Evolutionary conservation across 1,284 basidiomycete genomes (phyloP), one percentile per base, ranked within the genome.

Genomic region (Puccinia coronata): DNA sequence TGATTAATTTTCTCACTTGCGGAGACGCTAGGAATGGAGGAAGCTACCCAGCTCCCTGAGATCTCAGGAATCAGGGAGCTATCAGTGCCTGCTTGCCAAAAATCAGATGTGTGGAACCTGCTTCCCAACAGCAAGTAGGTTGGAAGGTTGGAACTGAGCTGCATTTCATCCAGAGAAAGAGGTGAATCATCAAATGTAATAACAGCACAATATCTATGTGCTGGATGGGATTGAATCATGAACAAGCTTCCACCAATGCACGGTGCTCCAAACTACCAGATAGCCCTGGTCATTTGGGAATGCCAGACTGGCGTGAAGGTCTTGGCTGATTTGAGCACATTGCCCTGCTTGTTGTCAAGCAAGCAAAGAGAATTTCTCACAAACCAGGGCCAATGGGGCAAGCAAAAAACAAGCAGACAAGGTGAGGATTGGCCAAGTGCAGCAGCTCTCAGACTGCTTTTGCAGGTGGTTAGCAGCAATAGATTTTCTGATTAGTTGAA

Each of bases 401-500:
- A 61, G 43, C 49, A 80, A 59, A 80, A 80, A 20, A 80, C 77
- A 20, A 80, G 47, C 16, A 71, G n/a, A 41, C 49, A 80, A 20
- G 77, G 67, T 14, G 67, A 43, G 8, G 39, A 28, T 47, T 31
- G 53, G 28, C 49, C 41, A 23, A 16, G 28, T 16, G 23, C 14
- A 1, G 34, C n/a, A 25, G 34, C 23, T 12, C 12, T 28, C 18
- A 80, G 55, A 61, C 39, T 53, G 23, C 20, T 4, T 59, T 80
- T 55, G n/a, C 65, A 80, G 9, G 77, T 80, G 6, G 25, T 41
- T 16, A 80, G 34, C 20, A 80, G 55, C 20, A 67, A 49, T 6
- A 59, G 20, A 59, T 80, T 67, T 71, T 80, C 31, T 20, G 77
- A 80, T 31, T 80, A 67, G 59, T 80, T 80, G 41, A 80, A 80